A percentile compares a stretch with the other conserved stretches of the same genome.
phyloP scores from a whole-genome alignment of 805 yeast species.

The Starmerella riodocensis region DNA sequence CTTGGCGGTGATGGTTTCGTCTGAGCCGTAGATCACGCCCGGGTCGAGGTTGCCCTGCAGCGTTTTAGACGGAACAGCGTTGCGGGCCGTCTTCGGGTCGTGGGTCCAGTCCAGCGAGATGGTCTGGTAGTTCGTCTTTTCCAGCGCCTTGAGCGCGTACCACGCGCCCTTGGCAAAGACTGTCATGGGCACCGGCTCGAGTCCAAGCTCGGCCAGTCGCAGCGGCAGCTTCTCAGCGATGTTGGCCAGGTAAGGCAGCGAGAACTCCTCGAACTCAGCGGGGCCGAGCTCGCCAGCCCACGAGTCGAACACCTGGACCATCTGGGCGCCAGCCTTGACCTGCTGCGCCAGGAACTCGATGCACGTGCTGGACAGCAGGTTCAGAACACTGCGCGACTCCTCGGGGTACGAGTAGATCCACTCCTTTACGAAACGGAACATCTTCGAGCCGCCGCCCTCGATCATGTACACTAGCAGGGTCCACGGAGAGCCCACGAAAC shows the following conservation, averaged over 20 bases:
- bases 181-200: slow-evolving; percentile 72
- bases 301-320: slow-evolving; percentile 90
- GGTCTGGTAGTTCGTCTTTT: slow-evolving; percentile 56
- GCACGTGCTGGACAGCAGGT: slow-evolving; percentile 73
- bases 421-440: slow-evolving; percentile 80
- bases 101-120: slow-evolving; percentile 92
- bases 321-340: slow-evolving; percentile 95
- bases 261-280: slow-evolving; percentile 71
- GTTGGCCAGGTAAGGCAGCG: slow-evolving; percentile 74
- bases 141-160: slow-evolving; percentile 81
- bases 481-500: slow-evolving; percentile 98
- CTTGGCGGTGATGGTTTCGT: slow-evolving; percentile 63
- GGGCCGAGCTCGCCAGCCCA: slow-evolving; percentile 98
- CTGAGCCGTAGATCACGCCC: slow-evolving; percentile 82
- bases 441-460: slow-evolving; percentile 90
- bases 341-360: slow-evolving; percentile 87
- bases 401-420: slow-evolving; percentile 79
- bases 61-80: slow-evolving; percentile 38
- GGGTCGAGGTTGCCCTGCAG: slow-evolving; percentile 96
- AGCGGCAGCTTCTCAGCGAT: slow-evolving; percentile 56
- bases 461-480: slow-evolving; percentile 92
- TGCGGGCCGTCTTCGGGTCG: slow-evolving; percentile 73
- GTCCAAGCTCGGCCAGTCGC: slow-evolving; percentile 58
- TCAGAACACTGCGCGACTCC: slow-evolving; percentile 55
- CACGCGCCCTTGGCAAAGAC: slow-evolving; percentile 94